Conservation (phyloP, 2,329 filamentous ascomycete species). For the Aspergillus brasiliensis region DNA sequence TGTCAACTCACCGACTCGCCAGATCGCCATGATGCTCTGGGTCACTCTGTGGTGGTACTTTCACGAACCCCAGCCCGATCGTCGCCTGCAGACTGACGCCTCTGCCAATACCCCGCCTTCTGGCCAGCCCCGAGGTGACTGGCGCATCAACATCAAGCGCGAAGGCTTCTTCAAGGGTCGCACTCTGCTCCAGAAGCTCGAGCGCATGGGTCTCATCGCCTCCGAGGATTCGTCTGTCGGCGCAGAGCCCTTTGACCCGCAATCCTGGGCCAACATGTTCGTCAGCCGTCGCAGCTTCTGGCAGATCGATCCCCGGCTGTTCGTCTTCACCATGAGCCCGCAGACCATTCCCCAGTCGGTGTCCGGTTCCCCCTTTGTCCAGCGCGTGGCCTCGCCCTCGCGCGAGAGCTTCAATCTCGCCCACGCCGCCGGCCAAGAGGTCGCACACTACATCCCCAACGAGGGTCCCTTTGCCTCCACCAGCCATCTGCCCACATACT, state of each 20-base stretch:
- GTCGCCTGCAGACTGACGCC: slow-evolving; percentile 62
- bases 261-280: slow-evolving; percentile 79
- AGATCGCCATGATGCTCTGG: slow-evolving; percentile 97
- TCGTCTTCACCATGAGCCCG: slow-evolving; percentile 81
- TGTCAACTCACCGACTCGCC: slow-evolving; percentile 76
- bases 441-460: slow-evolving; percentile 29
- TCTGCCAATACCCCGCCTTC: slow-evolving; percentile 66
- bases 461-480: slow-evolving; percentile 41
- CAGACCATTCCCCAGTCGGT: slow-evolving; percentile 52
- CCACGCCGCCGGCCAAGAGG: slow-evolving; percentile 12
- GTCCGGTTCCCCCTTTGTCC: slow-evolving; percentile 50
- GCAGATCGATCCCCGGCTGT: slow-evolving; percentile 85
- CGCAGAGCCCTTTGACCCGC: slow-evolving; percentile 56
- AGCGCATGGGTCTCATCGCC: slow-evolving; percentile 85
- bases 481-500: slow-evolving; percentile 88
- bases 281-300: slow-evolving; percentile 81
- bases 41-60: slow-evolving; percentile 97
- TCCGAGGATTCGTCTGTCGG: slow-evolving; percentile 76
- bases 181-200: slow-evolving; percentile 84
- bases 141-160: slow-evolving; percentile 79
- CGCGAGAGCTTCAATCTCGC: slow-evolving; percentile 30
- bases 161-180: slow-evolving; percentile 86
- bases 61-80: slow-evolving; percentile 75
- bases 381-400: slow-evolving; percentile 55
- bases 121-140: slow-evolving; percentile 79